Percentiles rank a stretch among this genome's conserved stretches.
Evolutionary conservation across 768 basidiomycete genomes (phyloP).

Genomic region (Agrocybe pediades): DNA sequence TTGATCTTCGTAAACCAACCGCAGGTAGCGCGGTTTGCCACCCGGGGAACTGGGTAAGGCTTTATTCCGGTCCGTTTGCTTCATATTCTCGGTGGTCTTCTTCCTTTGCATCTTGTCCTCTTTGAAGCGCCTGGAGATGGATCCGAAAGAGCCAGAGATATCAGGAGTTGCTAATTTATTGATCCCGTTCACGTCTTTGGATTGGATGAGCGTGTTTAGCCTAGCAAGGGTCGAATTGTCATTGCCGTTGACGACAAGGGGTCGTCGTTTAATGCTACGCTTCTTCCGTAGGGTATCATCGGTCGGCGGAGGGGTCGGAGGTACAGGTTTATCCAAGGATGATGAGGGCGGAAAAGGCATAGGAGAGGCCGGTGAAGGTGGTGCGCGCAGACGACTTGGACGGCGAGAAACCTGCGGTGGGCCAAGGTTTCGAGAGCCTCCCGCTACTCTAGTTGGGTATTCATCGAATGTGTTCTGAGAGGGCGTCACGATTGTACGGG

Average conservation of each 20-base stretch:
- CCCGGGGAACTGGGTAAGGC: constrained; percentile 2
- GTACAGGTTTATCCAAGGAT: constrained; percentile 33
- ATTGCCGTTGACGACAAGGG: constrained; percentile 39
- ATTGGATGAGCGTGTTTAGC: constrained; percentile 38
- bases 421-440: background rate
- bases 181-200: constrained; percentile 33
- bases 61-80: constrained; percentile 12
- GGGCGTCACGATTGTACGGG: constrained; percentile 3
- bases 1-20: constrained; percentile 59
- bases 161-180: constrained; percentile 32
- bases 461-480: constrained; percentile 10
- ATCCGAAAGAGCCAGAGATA: constrained; percentile 24
- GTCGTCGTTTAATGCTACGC: constrained; percentile 36
- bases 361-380: constrained; percentile 39
- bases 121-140: constrained; percentile 18
- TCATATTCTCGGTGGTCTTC: constrained; percentile 19
- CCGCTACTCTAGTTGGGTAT: background rate
- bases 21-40: constrained; percentile 58
- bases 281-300: constrained; percentile 20
- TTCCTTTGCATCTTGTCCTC: constrained; percentile 12
- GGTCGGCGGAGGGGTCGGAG: constrained; percentile 28
- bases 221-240: constrained; percentile 34
- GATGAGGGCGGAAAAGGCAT: constrained; percentile 37
- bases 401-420: constrained; percentile 6
- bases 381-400: constrained; percentile 25